These are phyloP conservation scores for Fraxinus velutina DNA, from an alignment of 305 asterid species.

Conservation along the genomic window DNA sequence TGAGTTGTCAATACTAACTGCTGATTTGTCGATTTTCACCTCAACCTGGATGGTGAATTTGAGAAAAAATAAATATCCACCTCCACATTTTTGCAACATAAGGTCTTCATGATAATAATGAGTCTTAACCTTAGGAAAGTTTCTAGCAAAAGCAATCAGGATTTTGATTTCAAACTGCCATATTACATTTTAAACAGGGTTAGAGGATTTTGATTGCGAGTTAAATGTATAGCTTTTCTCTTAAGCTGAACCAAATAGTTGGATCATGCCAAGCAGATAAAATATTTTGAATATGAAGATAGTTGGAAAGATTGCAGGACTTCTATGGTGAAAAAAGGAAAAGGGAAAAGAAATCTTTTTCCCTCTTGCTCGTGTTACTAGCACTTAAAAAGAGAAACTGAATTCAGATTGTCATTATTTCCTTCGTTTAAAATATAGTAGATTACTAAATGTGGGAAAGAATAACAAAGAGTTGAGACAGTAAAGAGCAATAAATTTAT, in stretches of 20 bases:
- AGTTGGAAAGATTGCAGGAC: not conserved
- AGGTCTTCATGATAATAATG: conserved; percentile 1
- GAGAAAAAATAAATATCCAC: conserved; percentile 19
- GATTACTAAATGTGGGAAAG: not conserved
- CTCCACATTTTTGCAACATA: not conserved
- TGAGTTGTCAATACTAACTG: conserved; percentile 52
- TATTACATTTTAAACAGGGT: not conserved
- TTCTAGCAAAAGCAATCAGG: conserved; percentile 13
- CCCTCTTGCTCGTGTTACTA: not conserved
- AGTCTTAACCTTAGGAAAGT: conserved; percentile 6
- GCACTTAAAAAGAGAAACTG: not conserved
- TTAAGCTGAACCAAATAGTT: conserved; percentile 13
- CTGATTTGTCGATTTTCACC: conserved; percentile 64
- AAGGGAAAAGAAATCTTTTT: not conserved
- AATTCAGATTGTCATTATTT: not conserved
- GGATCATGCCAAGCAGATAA: not conserved
- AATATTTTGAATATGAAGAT: not conserved
- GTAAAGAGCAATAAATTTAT: not conserved
- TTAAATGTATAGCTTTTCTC: not conserved
- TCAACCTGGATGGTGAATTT: conserved; percentile 57
- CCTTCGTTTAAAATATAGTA: not conserved
- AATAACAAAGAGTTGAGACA: not conserved
- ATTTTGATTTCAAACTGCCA: not conserved
- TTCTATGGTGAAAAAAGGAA: not conserved
- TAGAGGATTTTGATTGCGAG: not conserved